phyloP scores from a whole-genome alignment of 176 grass and related monocot species.

The Stipa capillata region DNA sequence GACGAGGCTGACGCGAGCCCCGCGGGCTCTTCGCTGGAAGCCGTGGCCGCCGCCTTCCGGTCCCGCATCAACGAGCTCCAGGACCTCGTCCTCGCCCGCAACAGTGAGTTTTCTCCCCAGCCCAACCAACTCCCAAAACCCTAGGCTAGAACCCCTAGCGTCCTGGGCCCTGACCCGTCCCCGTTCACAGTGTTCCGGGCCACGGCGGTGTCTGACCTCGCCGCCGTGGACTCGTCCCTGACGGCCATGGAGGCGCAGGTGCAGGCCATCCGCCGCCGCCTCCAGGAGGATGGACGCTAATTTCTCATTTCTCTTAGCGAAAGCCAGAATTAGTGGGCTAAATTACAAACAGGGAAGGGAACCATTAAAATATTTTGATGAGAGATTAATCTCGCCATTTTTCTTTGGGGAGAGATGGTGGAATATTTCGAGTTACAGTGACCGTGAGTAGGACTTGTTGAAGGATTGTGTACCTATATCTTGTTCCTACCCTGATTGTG shows the following conservation, averaged over 20 bases:
- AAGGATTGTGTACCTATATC: neutral
- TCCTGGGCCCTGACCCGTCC: neutral
- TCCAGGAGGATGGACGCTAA: slow-evolving; percentile 53
- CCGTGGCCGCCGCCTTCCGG: slow-evolving; percentile 50
- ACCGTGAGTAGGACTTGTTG: neutral
- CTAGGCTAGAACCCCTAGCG: neutral
- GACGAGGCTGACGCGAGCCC: slow-evolving; percentile 35
- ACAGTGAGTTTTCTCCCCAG: slow-evolving; percentile 37
- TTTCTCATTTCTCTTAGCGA: neutral
- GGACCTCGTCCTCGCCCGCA: slow-evolving; percentile 81
- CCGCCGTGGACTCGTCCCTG: slow-evolving; percentile 49
- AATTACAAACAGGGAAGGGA: neutral
- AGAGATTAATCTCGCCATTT: neutral
- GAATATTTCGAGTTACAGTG: neutral
- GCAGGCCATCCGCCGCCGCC: slow-evolving; percentile 41
- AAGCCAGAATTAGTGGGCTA: neutral
- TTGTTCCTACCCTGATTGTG: neutral
- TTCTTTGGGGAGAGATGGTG: neutral
- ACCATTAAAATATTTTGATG: neutral
- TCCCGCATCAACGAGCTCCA: slow-evolving; percentile 63
- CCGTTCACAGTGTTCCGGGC: slow-evolving; percentile 53
- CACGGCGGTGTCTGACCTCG: slow-evolving; percentile 50
- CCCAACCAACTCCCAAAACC: slow-evolving; percentile 4
- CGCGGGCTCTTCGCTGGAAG: slow-evolving; percentile 45
- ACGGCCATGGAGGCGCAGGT: slow-evolving; percentile 80